Evolutionary conservation across 768 basidiomycete species (phyloP).

Genomic region (Solioccasus polychromus): DNA sequence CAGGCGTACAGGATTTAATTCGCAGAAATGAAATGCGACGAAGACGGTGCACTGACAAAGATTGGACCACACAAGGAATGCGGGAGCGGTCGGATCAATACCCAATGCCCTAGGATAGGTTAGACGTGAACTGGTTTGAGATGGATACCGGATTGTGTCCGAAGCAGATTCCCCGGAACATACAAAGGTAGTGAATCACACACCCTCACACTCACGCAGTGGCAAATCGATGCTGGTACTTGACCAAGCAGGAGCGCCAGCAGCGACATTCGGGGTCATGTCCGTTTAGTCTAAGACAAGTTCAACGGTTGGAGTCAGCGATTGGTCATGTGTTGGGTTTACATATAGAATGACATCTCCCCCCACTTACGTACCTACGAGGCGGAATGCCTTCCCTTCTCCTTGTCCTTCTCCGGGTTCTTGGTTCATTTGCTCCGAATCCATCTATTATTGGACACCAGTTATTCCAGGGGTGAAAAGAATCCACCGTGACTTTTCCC

Average conservation of each 20-base stretch:
- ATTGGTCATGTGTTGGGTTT: not conserved
- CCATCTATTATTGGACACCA: too few relatives aligned
- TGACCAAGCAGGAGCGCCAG: too few relatives aligned
- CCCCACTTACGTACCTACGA: slow-evolving; percentile 15
- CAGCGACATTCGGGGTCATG: slow-evolving; percentile 11
- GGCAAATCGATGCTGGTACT: too few relatives aligned
- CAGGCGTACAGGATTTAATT: too few relatives aligned
- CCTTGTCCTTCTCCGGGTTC: slow-evolving; percentile 1
- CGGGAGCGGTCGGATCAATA: slow-evolving; percentile 24
- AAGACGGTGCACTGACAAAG: not conserved
- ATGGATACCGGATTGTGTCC: slow-evolving; percentile 17
- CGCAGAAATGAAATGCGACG: slow-evolving; percentile 2
- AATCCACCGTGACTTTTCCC: not conserved
- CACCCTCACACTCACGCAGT: too few relatives aligned
- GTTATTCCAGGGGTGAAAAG: too few relatives aligned
- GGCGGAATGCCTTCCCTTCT: slow-evolving; percentile 11
- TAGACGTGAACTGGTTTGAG: slow-evolving; percentile 1
- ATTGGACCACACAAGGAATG: not conserved
- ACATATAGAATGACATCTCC: not conserved
- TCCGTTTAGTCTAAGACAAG: too few relatives aligned
- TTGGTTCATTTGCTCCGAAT: not conserved
- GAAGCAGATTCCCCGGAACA: slow-evolving; percentile 8
- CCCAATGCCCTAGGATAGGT: not conserved
- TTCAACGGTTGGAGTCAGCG: not conserved
- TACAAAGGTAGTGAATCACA: slow-evolving; percentile 11